Evolutionary conservation across 805 yeast genomes (phyloP), one percentile per base, ranked within the genome.

Genomic region (Lipomyces kockii): DNA sequence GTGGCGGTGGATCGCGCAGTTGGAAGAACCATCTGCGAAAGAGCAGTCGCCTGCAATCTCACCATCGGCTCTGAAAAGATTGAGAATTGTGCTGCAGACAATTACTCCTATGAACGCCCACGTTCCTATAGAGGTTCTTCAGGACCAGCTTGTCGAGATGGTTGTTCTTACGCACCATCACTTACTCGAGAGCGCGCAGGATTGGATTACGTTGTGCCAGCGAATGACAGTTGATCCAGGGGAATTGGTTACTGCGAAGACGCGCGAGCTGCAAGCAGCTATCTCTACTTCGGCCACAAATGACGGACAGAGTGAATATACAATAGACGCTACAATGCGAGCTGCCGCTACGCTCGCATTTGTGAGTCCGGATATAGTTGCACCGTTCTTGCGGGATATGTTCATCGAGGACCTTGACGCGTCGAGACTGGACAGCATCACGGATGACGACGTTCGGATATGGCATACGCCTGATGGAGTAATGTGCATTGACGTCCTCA

Each of bases 161-260:
- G 74, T 87, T 20, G 75, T 86, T 29, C 69, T 83, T 5, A 72
- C 83, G 20, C 89, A 88, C 72, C 82, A 81, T 66, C 60, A 73
- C 1, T 62, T 72, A 2, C 75, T 85, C n/a, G 70, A 77, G 57
- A 65, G 77, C 69, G 79, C 81, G 75, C 79, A 84, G 67, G 88
- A 89, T 1, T 94, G 98, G 98, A 89, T 92, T 43, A 90, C 90
- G 0, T 78, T 92, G 54, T 87, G 87, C 49, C 85, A 88, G 73
- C 80, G 85, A 58, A 83, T 89, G 7, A 74, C 78, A 1, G 73
- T 83, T 37, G 96, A 93, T 75, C 91, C 97, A 2, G 89, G 89
- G 17, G 71, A 73, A 0, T 76, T 91, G 39, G 84, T 89, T 2
- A 43, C 71, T 0, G 64, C 66, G 2, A 51, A 77, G 54, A 66